Evolutionary conservation across 1,284 basidiomycete species (phyloP).

Genomic region (Macrocybe sp.): DNA sequence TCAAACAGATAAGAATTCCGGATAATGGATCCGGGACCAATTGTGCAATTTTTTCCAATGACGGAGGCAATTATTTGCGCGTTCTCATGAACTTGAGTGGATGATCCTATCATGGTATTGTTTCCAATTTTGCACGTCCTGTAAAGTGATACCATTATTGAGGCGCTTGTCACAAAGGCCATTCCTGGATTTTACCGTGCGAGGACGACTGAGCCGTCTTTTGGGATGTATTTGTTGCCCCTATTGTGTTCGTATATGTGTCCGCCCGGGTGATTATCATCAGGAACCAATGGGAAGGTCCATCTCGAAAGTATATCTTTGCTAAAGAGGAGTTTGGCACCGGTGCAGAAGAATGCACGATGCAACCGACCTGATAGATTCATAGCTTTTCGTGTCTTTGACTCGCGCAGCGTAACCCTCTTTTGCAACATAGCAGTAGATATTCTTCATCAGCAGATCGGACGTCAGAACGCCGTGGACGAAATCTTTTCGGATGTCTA

Average conservation of each 20-base stretch:
- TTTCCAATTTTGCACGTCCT: slow-evolving; percentile 81
- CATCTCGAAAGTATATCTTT: slow-evolving; percentile 90
- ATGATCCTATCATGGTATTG: slow-evolving; percentile 78
- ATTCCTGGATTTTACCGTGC: slow-evolving; percentile 49
- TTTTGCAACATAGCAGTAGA: slow-evolving; percentile 83
- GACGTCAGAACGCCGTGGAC: slow-evolving; percentile 96
- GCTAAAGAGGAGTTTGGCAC: slow-evolving; percentile 33
- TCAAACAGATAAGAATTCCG: slow-evolving; percentile 81
- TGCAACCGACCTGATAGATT: slow-evolving; percentile 65
- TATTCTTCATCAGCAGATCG: slow-evolving; percentile 93
- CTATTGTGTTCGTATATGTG: slow-evolving; percentile 78
- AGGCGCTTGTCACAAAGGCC: not conserved
- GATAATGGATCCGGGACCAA: slow-evolving; percentile 63
- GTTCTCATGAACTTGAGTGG: slow-evolving; percentile 59
- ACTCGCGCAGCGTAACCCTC: slow-evolving; percentile 88
- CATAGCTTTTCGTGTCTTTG: slow-evolving; percentile 87
- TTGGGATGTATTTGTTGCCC: slow-evolving; percentile 84
- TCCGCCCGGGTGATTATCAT: slow-evolving; percentile 84
- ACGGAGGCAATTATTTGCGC: slow-evolving; percentile 67
- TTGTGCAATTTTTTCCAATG: slow-evolving; percentile 68
- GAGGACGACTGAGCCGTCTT: slow-evolving; percentile 66
- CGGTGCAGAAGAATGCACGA: slow-evolving; percentile 3
- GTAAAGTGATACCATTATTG: slow-evolving; percentile 5
- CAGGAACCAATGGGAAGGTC: slow-evolving; percentile 94
- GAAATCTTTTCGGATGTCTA: slow-evolving; percentile 88